Base-by-base conservation (phyloP, 352 stramenopile genomes). In the Phytophthora citricola region DNA sequence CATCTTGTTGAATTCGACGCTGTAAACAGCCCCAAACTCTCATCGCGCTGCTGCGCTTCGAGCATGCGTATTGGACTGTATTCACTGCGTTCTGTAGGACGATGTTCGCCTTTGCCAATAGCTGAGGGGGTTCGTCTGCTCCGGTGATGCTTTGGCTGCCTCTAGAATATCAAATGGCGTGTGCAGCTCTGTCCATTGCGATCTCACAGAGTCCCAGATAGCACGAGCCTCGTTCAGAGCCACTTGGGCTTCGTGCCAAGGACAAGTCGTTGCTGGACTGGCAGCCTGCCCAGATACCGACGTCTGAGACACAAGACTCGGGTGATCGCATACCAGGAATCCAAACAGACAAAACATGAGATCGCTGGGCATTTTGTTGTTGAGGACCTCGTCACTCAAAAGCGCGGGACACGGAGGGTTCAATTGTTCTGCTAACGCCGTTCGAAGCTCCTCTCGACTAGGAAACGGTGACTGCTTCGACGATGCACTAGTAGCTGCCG, bases 61-160 rank as follows among this genome's bases (percentile, higher is more conserved):
- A 83, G 27, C 81, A 90, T 38, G 78, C 83, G 38, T 91, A 92
- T 48, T 90, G 83, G 0, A 91, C 83, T 54, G 78, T 90, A 44
- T 90, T 83, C 10, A 92, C 76, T 5, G 83, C 83, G 47, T 91
- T 92, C 54, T 92, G 83, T 1, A 92, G 57, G 0, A 73, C 78
- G 7, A 80, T 79, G 17, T 85, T 92, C 20, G 73, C 81, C n/a
- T 74, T 75, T 7, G 85, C 66, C 4, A 91, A 68, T 32, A 85
- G 15, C 27, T 83, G 75, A 1, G 74, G 69, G 1, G 73, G 0
- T 49, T 70, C 20, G 79, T 90, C 27, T 75, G 50, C 34, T 92
- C 83, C 9, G 79, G 76, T 8, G 69, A 59, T 1, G 57, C 50
- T 5, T 74, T 78, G 2, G 62, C 74, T 11, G 69, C 63, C 31